phyloP scores from a whole-genome alignment of 1,284 basidiomycete species.

The Sparassis latifolia region DNA sequence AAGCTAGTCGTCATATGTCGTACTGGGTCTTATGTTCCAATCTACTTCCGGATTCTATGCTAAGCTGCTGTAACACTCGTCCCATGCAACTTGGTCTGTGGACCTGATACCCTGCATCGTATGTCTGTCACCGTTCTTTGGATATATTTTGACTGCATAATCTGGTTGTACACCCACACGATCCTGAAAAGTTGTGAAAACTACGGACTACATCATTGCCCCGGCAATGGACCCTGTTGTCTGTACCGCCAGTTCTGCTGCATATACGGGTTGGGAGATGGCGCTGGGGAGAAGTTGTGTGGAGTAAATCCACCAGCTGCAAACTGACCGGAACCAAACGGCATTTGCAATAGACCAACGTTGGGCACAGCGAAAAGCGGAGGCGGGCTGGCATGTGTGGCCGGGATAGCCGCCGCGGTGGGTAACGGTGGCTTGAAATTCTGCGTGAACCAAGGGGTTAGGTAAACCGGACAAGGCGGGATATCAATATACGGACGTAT shows the following conservation, averaged over 20 bases:
- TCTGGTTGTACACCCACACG: too few relatives aligned
- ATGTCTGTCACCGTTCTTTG: too few relatives aligned
- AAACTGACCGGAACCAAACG: conserved; percentile 3
- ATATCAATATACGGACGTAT: conserved; percentile 44
- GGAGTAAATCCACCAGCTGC: conserved; percentile 3
- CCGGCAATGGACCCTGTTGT: background rate
- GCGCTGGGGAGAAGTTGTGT: conserved; percentile 3
- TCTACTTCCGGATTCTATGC: too few relatives aligned
- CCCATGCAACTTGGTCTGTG: too few relatives aligned
- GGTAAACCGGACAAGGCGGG: background rate
- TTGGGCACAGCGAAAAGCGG: conserved; percentile 3
- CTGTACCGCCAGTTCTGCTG: conserved; percentile 14
- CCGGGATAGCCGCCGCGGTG: background rate
- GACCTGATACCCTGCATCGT: too few relatives aligned
- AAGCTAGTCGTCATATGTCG: too few relatives aligned
- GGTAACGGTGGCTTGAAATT: conserved; percentile 16
- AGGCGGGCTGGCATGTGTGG: background rate
- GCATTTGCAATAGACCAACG: background rate
- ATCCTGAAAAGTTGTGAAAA: too few relatives aligned
- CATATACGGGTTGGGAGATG: conserved; percentile 5
- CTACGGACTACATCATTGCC: too few relatives aligned
- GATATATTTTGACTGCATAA: too few relatives aligned
- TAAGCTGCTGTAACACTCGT: too few relatives aligned
- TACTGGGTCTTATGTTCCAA: too few relatives aligned
- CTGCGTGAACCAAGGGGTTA: conserved; percentile 1